Percentiles rank a stretch among this genome's conserved stretches.
Evolutionary conservation across 176 grass and related monocot genomes (phyloP).

Genomic region (barley (Hordeum vulgare)): DNA sequence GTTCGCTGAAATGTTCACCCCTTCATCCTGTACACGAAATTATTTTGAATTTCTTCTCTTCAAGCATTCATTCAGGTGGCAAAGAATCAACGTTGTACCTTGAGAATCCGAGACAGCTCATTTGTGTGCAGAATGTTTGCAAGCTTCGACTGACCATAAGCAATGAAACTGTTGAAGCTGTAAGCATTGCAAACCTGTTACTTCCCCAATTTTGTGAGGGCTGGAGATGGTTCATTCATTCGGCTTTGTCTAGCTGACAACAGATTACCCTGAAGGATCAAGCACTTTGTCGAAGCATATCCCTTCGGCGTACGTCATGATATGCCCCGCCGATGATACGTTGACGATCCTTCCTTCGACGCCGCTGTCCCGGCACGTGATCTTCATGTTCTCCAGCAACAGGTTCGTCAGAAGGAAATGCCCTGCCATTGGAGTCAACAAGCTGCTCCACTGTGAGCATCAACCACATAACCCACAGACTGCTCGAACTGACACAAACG

Average conservation of each 20-base stretch:
- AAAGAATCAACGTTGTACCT: constrained; percentile 14
- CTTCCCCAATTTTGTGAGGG: background rate
- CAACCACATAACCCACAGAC: background rate
- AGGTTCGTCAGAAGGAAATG: constrained; percentile 90
- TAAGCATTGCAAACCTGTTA: background rate
- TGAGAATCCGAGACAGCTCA: constrained; percentile 54
- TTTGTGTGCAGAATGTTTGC: constrained; percentile 77
- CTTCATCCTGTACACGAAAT: constrained; percentile 33
- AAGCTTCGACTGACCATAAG: constrained; percentile 83
- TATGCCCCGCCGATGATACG: constrained; percentile 52
- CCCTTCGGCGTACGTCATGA: constrained; percentile 45
- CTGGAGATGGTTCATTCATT: background rate
- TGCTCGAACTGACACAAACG: background rate
- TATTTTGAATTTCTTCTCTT: background rate
- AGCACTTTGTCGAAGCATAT: constrained; percentile 62
- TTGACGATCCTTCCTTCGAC: constrained; percentile 74
- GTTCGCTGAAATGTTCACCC: constrained; percentile 54
- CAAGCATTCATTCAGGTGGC: background rate
- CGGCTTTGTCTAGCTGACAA: background rate
- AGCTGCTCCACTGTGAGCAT: background rate
- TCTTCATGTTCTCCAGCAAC: constrained; percentile 81
- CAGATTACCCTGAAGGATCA: constrained; percentile 55
- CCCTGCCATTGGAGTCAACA: constrained; percentile 34
- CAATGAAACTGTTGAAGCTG: constrained; percentile 51
- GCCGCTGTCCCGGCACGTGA: constrained; percentile 29